Conservation (phyloP, 352 stramenopile species). For the Aphanomyces stellatus region DNA sequence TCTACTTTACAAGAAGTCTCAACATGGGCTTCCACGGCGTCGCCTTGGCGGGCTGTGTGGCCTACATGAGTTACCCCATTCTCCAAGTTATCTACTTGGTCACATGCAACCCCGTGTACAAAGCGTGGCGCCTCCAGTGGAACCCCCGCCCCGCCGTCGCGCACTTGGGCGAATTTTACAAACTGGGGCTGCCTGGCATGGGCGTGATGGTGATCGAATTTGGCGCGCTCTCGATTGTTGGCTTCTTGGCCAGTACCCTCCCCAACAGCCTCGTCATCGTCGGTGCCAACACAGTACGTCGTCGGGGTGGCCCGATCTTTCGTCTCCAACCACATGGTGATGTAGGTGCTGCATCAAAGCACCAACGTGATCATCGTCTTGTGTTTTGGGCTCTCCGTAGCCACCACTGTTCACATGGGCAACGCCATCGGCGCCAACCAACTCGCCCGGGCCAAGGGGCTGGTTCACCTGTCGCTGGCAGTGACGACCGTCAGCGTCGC, state of each 20-base stretch:
- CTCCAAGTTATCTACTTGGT: conserved; percentile 35
- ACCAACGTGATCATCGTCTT: conserved; percentile 51
- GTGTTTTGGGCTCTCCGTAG: conserved; percentile 41
- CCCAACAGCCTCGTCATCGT: conserved; percentile 37
- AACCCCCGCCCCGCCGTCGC: conserved; percentile 27
- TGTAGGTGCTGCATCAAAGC: conserved; percentile 38
- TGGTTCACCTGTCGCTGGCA: conserved; percentile 56
- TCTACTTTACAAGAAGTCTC: conserved; percentile 68
- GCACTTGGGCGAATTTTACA: conserved; percentile 40
- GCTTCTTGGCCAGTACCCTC: conserved; percentile 46
- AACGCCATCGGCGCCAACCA: conserved; percentile 43
- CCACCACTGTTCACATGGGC: conserved; percentile 50
- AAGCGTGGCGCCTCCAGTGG: conserved; percentile 37
- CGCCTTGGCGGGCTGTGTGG: conserved; percentile 46
- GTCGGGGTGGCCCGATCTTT: not conserved
- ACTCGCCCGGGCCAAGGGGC: conserved; percentile 37
- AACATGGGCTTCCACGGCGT: conserved; percentile 55
- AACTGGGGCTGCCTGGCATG: conserved; percentile 40
- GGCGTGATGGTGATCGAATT: conserved; percentile 58
- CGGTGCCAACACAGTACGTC: conserved; percentile 37
- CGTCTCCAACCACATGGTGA: not conserved
- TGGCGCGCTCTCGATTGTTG: conserved; percentile 53
- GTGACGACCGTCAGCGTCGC: conserved; percentile 27
- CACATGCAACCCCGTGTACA: conserved; percentile 36
- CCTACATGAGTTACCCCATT: conserved; percentile 41